phyloP scores from a whole-genome alignment of 116 monocot species.

The Thalassia testudinum region DNA sequence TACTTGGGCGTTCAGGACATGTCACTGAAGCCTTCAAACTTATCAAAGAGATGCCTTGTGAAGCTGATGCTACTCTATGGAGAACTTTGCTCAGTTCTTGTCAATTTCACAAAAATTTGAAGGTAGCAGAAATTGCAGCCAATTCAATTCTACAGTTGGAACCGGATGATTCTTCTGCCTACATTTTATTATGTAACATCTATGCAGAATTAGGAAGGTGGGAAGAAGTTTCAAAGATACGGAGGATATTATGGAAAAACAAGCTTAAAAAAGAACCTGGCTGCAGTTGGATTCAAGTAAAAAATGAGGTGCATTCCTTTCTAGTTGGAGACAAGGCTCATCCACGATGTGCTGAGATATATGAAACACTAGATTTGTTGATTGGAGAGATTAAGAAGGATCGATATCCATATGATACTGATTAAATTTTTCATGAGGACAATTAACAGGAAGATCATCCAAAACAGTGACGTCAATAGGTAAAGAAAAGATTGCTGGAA shows the following conservation, averaged over 20 bases:
- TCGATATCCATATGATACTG: conserved; percentile 15
- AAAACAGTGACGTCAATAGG: no score
- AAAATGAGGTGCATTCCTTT: conserved; percentile 48
- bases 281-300: conserved; percentile 88
- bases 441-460: neutral
- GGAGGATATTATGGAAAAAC: conserved; percentile 48
- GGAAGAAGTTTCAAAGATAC: conserved; percentile 47
- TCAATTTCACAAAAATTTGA: conserved; percentile 34
- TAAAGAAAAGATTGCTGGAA: no score
- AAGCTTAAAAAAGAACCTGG: conserved; percentile 80
- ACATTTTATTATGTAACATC: conserved; percentile 52
- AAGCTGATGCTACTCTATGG: conserved; percentile 78
- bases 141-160: conserved; percentile 33
- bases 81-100: conserved; percentile 59
- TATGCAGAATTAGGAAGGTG: conserved; percentile 69
- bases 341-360: conserved; percentile 30
- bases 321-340: conserved; percentile 55
- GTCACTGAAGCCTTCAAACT: conserved; percentile 39
- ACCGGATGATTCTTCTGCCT: conserved; percentile 70
- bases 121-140: conserved; percentile 54
- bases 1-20: conserved; percentile 43
- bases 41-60: conserved; percentile 46
- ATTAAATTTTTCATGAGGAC: conserved; percentile 4
- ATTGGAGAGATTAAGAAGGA: conserved; percentile 31
- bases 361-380: conserved; percentile 28